phyloP scores from a whole-genome alignment of 2,329 filamentous ascomycete species.

The Phyllosticta citriasiana region DNA sequence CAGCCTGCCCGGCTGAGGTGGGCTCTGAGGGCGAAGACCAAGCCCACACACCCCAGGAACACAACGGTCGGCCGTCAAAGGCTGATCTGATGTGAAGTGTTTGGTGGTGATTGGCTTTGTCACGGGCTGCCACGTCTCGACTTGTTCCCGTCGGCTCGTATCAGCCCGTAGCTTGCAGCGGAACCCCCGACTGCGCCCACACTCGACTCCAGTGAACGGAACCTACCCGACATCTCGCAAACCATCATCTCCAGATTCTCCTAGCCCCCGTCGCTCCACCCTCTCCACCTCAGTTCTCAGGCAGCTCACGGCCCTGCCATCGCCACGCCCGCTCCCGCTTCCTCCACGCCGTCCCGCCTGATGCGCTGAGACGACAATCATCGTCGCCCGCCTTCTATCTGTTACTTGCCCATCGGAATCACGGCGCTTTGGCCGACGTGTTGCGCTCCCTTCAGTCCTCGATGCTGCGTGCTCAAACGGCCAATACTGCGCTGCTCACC shows the following conservation, averaged over 20 bases:
- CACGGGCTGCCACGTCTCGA: background rate
- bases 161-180: constrained; percentile 5
- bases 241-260: background rate
- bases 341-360: background rate
- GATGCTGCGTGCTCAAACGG: constrained; percentile 3
- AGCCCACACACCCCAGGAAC: too few relatives aligned
- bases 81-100: background rate
- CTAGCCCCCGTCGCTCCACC: background rate
- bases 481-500: constrained; percentile 1
- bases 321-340: background rate
- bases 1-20: too few relatives aligned
- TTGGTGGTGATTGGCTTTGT: background rate
- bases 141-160: constrained; percentile 2
- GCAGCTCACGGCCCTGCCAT: background rate
- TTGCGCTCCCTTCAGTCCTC: background rate
- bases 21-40: too few relatives aligned
- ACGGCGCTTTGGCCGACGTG: constrained; percentile 7
- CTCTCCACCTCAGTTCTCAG: background rate
- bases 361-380: background rate
- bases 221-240: background rate
- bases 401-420: constrained; percentile 6
- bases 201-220: background rate
- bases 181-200: constrained; percentile 9
- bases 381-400: background rate
- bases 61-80: background rate